These are phyloP conservation scores for Filosporella fistucella DNA, from an alignment of 495 filamentous ascomycete species.

Conservation along the genomic window DNA sequence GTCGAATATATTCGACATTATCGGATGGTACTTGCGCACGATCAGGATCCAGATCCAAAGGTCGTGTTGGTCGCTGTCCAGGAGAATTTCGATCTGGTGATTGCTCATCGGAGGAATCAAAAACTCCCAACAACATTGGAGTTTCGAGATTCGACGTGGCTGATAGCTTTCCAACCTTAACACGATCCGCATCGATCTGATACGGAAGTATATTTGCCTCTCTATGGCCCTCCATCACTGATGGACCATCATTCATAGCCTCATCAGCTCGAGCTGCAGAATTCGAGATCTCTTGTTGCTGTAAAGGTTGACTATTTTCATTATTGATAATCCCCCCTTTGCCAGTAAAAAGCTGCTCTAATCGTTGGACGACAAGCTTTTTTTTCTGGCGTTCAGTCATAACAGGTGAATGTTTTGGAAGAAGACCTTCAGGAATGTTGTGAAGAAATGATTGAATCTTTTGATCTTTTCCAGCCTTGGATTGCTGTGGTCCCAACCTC, in stretches of 20 bases:
- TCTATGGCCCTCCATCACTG: constrained; percentile 34
- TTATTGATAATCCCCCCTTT: constrained; percentile 40
- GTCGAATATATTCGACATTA: constrained; percentile 71
- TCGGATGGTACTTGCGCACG: constrained; percentile 62
- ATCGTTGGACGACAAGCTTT: constrained; percentile 61
- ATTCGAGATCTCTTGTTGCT: constrained; percentile 54
- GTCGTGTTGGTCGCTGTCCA: constrained; percentile 69
- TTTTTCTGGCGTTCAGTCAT: constrained; percentile 67
- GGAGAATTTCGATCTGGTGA: constrained; percentile 2
- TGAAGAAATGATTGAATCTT: constrained; percentile 55
- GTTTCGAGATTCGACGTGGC: not conserved
- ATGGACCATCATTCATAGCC: not conserved
- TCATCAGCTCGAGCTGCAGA: constrained; percentile 29
- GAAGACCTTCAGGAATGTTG: constrained; percentile 55
- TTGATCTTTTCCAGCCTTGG: constrained; percentile 30
- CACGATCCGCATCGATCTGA: constrained; percentile 11
- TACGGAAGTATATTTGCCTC: constrained; percentile 44
- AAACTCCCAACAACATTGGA: not conserved
- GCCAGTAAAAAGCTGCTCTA: constrained; percentile 79
- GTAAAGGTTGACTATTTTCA: constrained; percentile 37
- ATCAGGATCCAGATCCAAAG: constrained; percentile 65
- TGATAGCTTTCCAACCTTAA: not conserved
- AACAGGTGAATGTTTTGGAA: constrained; percentile 40
- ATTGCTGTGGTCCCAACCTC: constrained; percentile 17
- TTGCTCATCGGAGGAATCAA: constrained; percentile 2